A percentile compares a stretch with the other conserved stretches of the same genome.
phyloP scores from a whole-genome alignment of 768 basidiomycete species.

The Paxillus ammoniavirescens region DNA sequence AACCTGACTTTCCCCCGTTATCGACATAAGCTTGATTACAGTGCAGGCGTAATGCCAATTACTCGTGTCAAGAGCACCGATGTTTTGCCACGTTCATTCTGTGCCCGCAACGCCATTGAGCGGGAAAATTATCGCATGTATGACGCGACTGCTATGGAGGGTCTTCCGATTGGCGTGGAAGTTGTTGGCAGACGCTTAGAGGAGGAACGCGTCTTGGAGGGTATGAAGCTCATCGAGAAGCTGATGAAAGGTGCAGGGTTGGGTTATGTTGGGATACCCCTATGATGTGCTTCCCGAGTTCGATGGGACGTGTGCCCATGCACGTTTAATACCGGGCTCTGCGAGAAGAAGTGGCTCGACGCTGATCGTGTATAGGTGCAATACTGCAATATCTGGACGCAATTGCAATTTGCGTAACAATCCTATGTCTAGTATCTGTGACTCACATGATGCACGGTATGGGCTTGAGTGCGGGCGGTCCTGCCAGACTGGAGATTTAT shows the following conservation, averaged over 20 bases:
- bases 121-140: conserved; percentile 42
- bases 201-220: conserved; percentile 48
- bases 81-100: conserved; percentile 21
- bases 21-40: conserved; percentile 39
- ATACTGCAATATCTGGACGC: no score
- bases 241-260: conserved; percentile 22
- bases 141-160: conserved; percentile 40
- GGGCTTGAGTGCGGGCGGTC: no score
- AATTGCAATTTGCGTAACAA: no score
- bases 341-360: no score
- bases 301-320: no score
- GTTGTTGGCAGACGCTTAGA: conserved; percentile 42
- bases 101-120: conserved; percentile 36
- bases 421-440: no score
- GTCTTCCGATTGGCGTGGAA: conserved; percentile 45
- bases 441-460: no score
- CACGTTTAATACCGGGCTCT: no score
- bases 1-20: background rate
- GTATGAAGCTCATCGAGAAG: conserved; percentile 41
- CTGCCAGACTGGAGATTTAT: no score
- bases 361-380: no score
- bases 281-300: conserved; percentile 5
- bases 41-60: conserved; percentile 46
- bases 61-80: conserved; percentile 39
- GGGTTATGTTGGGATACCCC: conserved; percentile 24